Evolutionary conservation across 768 basidiomycete genomes (phyloP), one percentile per base, ranked within the genome.

Genomic region (Cyclocybe aegerita): DNA sequence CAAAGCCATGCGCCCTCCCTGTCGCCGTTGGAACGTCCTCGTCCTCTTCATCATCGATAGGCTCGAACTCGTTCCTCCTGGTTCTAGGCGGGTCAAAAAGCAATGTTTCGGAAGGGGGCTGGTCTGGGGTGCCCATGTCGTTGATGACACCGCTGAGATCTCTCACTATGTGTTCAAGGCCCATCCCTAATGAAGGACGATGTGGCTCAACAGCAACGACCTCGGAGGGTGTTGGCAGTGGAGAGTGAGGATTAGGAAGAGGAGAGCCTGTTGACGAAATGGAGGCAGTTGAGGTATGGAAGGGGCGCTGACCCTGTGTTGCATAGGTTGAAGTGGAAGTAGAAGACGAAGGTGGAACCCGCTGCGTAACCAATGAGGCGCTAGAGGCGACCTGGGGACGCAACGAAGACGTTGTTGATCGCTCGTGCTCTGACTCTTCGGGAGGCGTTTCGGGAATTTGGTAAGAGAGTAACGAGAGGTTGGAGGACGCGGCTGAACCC

Each of bases 171-270:
- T 23, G 29, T 14, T 46, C 37, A 34, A 14, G 9, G 40, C 9
- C 7, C 15, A 17, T 23, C 11, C 17, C n/a, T 32, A 11, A 15
- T 4, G 9, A 34, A 40, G 30, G 5, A 46, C 10, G 9, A 31
- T 4, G 10, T 4, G 45, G 7, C 10, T 7, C 30, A 15, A 49
- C 35, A 12, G 33, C n/a, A 11, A 15, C 35, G 12, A 30, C 39
- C 4, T 15, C 38, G n/a, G 32, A 32, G 8, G 42, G 11, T 35
- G 41, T 36, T 10, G 56, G 51, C 7, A 52, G 48, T 6, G 58
- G 55, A 32, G 62, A 63, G 44, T 63, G 56, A 1, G 62, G 62
- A 48, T 63, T 63, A 30, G 40, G 49, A 35, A 62, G 61, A 1
- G 58, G 54, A 3, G 55, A 57, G 4, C 37, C 55, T 15, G 41